Evolutionary conservation across 306 rosid species (phyloP), one percentile per base, ranked within the genome.

Genomic region (Styphnolobium japonicum): DNA sequence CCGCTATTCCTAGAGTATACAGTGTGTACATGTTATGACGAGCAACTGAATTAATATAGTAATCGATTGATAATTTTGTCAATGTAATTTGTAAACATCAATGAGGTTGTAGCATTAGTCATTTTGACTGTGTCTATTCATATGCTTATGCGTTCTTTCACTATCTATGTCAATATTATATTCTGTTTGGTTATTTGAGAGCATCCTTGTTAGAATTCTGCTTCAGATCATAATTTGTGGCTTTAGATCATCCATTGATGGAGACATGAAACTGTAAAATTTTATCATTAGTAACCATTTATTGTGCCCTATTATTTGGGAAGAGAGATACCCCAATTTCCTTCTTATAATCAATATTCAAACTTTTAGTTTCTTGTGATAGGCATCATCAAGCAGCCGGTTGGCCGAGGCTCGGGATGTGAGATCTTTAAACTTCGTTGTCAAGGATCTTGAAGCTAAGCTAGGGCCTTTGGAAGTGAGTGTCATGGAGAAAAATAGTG

Each of bases 361-460:
- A 33, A 78, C 23, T 19, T 53, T 67, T 67, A 5, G 18, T 82
- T 77, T 71, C 15, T 23, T 75, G 72, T 76, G 71, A 23, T 67
- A 94, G 97, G 86, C 75, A 63, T 81, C 88, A 63, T 77, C 89
- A 67, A 68, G 55, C 57, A 77, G 62, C 75, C 68, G 49, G 57
- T 85, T 92, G 57, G 83, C 76, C 18, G 85, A 66, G 16, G 92
- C 91, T 19, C 89, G 85, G 67, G 87, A 92, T 73, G 81, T 87
- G 57, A 90, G 98, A 85, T 83, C 90, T 4, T 82, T 94, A 61
- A 89, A 79, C 77, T 73, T 40, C 6, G 25, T 78, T 34, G 88
- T 92, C 58, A 92, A 89, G 83, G 86, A 86, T 71, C 70, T 89
- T 73, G 94, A 92, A 56, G 64, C 84, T 19, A 83, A 86, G 82